Evolutionary conservation across 2,329 filamentous ascomycete species (phyloP).

Genomic region (Penicillium capsulatum): DNA sequence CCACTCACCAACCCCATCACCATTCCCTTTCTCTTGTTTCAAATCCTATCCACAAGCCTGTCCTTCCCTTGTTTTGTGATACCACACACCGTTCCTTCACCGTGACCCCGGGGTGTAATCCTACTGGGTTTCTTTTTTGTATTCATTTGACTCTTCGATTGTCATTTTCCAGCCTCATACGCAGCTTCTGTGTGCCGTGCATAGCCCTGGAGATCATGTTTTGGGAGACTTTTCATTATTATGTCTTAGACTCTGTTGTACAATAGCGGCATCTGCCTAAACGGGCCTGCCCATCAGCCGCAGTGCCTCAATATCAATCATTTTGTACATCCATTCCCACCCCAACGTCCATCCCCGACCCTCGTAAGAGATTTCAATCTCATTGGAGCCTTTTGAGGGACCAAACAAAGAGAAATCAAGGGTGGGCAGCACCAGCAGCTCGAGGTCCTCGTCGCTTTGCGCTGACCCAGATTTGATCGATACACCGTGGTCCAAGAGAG

Average conservation of each 20-base stretch:
- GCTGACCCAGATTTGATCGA: neutral
- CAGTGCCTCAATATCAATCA: slow-evolving; percentile 32
- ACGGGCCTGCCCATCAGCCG: slow-evolving; percentile 30
- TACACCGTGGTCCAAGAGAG: slow-evolving; percentile 28
- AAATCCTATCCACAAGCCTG: slow-evolving; percentile 2
- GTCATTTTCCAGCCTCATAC: slow-evolving; percentile 15
- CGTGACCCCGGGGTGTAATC: slow-evolving; percentile 7
- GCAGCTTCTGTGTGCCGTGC: slow-evolving; percentile 21
- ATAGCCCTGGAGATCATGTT: slow-evolving; percentile 22
- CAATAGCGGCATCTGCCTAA: slow-evolving; percentile 23
- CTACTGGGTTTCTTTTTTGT: slow-evolving; percentile 11
- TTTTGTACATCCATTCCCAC: slow-evolving; percentile 43
- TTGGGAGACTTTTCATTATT: slow-evolving; percentile 14
- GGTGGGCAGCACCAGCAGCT: slow-evolving; percentile 29
- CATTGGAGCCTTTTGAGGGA: slow-evolving; percentile 1
- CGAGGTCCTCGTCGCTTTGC: slow-evolving; percentile 3
- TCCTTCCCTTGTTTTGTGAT: slow-evolving; percentile 15
- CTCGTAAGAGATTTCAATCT: slow-evolving; percentile 7
- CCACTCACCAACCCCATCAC: slow-evolving; percentile 1
- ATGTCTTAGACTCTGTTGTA: slow-evolving; percentile 19
- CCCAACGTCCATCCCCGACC: slow-evolving; percentile 22
- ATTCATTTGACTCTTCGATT: slow-evolving; percentile 13
- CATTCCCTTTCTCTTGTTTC: slow-evolving; percentile 1
- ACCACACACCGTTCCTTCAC: slow-evolving; percentile 9
- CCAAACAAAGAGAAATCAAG: slow-evolving; percentile 20